phyloP scores from a whole-genome alignment of 2,329 filamentous ascomycete species.

The Claviceps purpurea region DNA sequence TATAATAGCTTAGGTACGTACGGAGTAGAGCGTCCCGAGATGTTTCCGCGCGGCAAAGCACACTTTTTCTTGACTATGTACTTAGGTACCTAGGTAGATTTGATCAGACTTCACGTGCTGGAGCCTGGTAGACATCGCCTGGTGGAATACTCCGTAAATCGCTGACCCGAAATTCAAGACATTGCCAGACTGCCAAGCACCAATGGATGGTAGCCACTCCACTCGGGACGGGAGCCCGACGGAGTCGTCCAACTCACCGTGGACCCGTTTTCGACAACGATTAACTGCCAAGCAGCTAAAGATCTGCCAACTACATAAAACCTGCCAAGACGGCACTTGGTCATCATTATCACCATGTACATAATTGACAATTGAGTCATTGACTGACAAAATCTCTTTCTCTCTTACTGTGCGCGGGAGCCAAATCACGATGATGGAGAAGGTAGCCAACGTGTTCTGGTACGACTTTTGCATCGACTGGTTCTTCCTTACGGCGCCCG shows the following conservation, averaged over 20 bases:
- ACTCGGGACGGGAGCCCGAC: not conserved
- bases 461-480: not conserved
- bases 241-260: too few species aligned
- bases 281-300: not conserved
- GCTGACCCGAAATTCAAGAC: not conserved
- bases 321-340: conserved; percentile 4
- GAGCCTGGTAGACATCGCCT: too few species aligned
- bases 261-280: not conserved
- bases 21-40: too few species aligned
- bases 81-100: too few species aligned
- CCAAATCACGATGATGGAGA: not conserved
- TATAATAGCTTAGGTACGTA: too few species aligned
- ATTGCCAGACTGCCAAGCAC: conserved; percentile 3
- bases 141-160: not conserved
- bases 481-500: not conserved
- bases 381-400: not conserved
- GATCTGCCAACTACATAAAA: not conserved
- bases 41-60: too few species aligned
- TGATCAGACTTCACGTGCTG: not conserved
- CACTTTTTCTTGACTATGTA: too few species aligned
- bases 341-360: not conserved
- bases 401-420: not conserved
- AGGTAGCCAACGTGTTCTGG: not conserved
- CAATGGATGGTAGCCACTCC: not conserved
- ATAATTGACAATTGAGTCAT: not conserved